Evolutionary conservation across 495 filamentous ascomycete species (phyloP), one percentile per base, ranked within the genome.

Genomic region (Peziza echinospora): DNA sequence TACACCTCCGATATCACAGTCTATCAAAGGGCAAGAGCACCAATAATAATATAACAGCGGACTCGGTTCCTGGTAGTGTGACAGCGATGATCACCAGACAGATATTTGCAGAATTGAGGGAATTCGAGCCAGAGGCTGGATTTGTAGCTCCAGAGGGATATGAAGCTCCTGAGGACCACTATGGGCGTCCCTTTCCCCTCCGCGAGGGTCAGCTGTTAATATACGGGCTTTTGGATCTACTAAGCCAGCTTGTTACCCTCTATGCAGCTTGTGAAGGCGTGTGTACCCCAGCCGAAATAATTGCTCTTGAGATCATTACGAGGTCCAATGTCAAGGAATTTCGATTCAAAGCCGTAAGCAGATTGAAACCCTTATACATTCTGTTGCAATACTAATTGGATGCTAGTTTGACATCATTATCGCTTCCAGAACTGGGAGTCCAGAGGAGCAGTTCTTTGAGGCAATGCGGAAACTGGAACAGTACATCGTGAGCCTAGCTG

Each of bases 371-470:
- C 21, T 48, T 26, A 13, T 28, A 13, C 7, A 28, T 47, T 2
- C 19, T 24, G 13, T 30, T 7, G 24, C 11, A 7, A 3, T 42
- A 5, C 16, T 39, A 13, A 9, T 16, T 41, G 10, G 17, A 13
- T 30, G 22, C 42, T 51, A 60, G 57, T 56, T 60, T 39, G 57
- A 60, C 26, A 53, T 60, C 19, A 59, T 60, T 34, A 53, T 60
- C 41, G 47, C 46, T 39, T 51, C 57, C 7, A 53, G 50, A 6
- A 23, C 46, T 39, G 56, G 57, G 16, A 47, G 44, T 19, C 49
- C 30, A 34, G 57, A 60, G 46, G 47, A 45, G 10, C 48, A 53
- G 43, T 60, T 57, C 47, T 59, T 53, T 28, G 44, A 43, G 5
- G 51, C 52, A 22, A 56, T 60, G 56, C 56, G 56, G 17, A 47